These are phyloP conservation scores for Penicillium alfredii DNA, from an alignment of 495 filamentous ascomycete species.

Conservation along the genomic window DNA sequence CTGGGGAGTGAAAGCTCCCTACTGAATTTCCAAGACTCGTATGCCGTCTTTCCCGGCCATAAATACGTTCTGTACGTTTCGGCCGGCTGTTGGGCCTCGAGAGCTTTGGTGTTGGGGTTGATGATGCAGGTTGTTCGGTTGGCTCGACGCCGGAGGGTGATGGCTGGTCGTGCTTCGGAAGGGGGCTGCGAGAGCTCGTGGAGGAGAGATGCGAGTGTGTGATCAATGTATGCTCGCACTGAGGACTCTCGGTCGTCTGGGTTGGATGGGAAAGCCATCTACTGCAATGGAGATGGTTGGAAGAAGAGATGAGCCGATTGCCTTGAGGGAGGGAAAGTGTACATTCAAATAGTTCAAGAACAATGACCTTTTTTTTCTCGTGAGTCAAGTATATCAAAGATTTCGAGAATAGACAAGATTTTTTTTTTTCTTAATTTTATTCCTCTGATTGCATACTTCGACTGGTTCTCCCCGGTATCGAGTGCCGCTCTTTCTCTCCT, in stretches of 20 bases:
- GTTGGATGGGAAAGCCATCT: slow-evolving; percentile 6
- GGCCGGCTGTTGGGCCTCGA: slow-evolving; percentile 16
- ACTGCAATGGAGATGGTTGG: slow-evolving; percentile 1
- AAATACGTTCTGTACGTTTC: slow-evolving; percentile 27
- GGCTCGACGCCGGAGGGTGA: slow-evolving; percentile 29
- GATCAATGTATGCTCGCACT: slow-evolving; percentile 32
- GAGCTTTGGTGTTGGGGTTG: slow-evolving; percentile 24
- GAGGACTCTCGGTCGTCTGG: neutral
- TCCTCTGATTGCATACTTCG: neutral
- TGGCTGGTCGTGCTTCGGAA: slow-evolving; percentile 23
- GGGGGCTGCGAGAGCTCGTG: slow-evolving; percentile 20
- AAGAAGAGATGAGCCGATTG: neutral
- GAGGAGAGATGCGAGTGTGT: slow-evolving; percentile 21
- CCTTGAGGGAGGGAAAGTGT: too few species aligned
- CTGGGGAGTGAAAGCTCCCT: too few species aligned
- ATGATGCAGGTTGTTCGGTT: slow-evolving; percentile 19
- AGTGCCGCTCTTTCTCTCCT: neutral
- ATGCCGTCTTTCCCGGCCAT: slow-evolving; percentile 53
- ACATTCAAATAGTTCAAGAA: too few species aligned
- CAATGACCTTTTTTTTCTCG: too few species aligned
- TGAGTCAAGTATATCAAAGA: too few species aligned
- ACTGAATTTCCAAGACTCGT: slow-evolving; percentile 67
- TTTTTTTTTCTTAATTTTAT: too few species aligned
- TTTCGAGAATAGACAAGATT: too few species aligned
- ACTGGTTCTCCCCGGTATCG: neutral